Evolutionary conservation across 2,329 filamentous ascomycete species (phyloP).

Genomic region (Botrytis medusae): DNA sequence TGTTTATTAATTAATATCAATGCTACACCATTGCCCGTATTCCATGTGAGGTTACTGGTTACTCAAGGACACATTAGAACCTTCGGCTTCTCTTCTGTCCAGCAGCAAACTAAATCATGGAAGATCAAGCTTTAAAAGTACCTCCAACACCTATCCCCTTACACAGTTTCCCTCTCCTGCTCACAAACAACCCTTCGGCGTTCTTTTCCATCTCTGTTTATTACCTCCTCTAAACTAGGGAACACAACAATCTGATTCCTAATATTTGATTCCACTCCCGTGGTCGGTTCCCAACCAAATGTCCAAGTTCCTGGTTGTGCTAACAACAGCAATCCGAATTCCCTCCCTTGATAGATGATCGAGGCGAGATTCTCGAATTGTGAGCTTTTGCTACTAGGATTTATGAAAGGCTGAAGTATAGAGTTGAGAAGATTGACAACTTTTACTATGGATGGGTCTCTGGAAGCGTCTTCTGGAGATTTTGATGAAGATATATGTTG

Average conservation of each 20-base stretch:
- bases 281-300: neutral
- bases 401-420: neutral
- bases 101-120: too few relatives aligned
- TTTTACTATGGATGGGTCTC: neutral
- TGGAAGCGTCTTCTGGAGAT: neutral
- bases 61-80: too few relatives aligned
- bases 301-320: constrained; percentile 15
- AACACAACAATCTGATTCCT: constrained; percentile 6
- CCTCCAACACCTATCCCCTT: neutral
- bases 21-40: neutral
- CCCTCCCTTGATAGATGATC: constrained; percentile 16
- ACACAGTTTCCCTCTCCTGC: neutral
- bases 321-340: constrained; percentile 18
- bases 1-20: neutral
- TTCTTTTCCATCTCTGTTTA: neutral
- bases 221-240: constrained; percentile 3
- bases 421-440: neutral
- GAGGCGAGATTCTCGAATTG: constrained; percentile 20
- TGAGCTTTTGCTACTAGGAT: neutral
- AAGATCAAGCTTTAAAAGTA: neutral
- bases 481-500: neutral
- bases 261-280: neutral
- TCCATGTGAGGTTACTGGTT: too few relatives aligned
- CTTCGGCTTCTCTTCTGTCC: too few relatives aligned
- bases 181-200: constrained; percentile 4